Base-by-base conservation (phyloP, 2,329 filamentous ascomycete genomes). In the Epicoccum nigrum region DNA sequence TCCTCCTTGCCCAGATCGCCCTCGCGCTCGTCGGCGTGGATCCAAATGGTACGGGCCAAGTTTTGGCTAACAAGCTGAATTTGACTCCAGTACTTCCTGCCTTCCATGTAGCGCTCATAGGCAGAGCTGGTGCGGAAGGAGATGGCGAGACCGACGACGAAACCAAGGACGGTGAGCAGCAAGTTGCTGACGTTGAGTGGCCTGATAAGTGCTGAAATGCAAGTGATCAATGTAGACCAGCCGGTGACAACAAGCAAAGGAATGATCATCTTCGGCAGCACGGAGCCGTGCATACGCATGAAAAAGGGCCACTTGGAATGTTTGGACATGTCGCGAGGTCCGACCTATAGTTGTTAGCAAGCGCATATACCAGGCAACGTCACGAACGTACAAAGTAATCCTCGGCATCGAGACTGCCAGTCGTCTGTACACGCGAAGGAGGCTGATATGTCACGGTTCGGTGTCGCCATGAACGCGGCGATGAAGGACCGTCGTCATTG, bases 271-370 rank as follows among this genome's bases (percentile, higher is more conserved):
- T 88, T 86, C 11, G 89, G 89, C 50, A 88, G 70, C 54, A 92
- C 85, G 56, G 85, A 89, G 62, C 89, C 89, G 69, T 90, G 88
- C 75, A 92, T 80, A 51, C 87, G 86, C 69, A 92, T 74, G 68
- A 91, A 88, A 56, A 85, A 82, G 15, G 89, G 89, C 81, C 87
- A 86, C 79, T 89, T 91, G 16, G 87, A 90, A 72, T 92, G 88
- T 64, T 83, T 83, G 51, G 84, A 79, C 58, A 90, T 82, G 68
- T 91, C 85, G 54, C 86, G 82, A 41, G 89, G 89, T 11, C 84
- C 85, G n/a, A 66, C 51, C 70, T 73, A 34, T 4, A 19, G 0
- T 9, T 44, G 32, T 60, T 53, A 62, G 63, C 20, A 51, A 39
- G n/a, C 6, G 34, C 13, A 19, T 5, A n/a, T 15, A 25, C 23